These are phyloP conservation scores for Xerocomus potaroensis DNA, from an alignment of 768 basidiomycete genomes.

Conservation along the genomic window DNA sequence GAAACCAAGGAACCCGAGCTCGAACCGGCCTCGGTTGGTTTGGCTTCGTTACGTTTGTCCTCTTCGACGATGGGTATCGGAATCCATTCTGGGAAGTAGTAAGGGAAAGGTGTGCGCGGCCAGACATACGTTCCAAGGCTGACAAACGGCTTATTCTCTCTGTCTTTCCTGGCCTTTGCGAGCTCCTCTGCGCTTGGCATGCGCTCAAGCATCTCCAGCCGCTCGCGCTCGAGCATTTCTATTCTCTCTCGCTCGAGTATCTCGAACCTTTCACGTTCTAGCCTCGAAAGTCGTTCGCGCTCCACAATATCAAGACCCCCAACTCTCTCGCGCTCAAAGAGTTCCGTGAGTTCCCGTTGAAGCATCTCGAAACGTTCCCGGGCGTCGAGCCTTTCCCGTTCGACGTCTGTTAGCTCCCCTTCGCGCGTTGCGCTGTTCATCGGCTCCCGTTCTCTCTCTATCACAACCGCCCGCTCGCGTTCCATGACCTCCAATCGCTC, in stretches of 20 bases:
- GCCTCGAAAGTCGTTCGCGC: conserved; percentile 24
- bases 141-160: conserved; percentile 27
- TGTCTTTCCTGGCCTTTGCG: conserved; percentile 27
- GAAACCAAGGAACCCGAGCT: conserved; percentile 30
- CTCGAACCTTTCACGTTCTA: conserved; percentile 30
- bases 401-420: conserved; percentile 19
- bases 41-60: conserved; percentile 19
- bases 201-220: conserved; percentile 29
- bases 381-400: conserved; percentile 25
- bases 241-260: conserved; percentile 27
- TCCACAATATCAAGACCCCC: conserved; percentile 26
- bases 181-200: conserved; percentile 32
- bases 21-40: conserved; percentile 15
- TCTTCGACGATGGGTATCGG: conserved; percentile 26
- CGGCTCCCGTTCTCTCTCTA: conserved; percentile 18
- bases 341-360: conserved; percentile 32
- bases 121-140: conserved; percentile 28
- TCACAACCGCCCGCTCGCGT: conserved; percentile 14
- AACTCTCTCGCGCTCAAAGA: conserved; percentile 28
- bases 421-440: conserved; percentile 14
- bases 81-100: conserved; percentile 33
- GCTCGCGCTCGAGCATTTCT: conserved; percentile 30
- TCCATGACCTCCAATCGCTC: conserved; percentile 25
- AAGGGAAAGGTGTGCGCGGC: conserved; percentile 31
- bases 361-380: conserved; percentile 28